phyloP scores from a whole-genome alignment of 306 rosid species.

The Corylus heterophylla region DNA sequence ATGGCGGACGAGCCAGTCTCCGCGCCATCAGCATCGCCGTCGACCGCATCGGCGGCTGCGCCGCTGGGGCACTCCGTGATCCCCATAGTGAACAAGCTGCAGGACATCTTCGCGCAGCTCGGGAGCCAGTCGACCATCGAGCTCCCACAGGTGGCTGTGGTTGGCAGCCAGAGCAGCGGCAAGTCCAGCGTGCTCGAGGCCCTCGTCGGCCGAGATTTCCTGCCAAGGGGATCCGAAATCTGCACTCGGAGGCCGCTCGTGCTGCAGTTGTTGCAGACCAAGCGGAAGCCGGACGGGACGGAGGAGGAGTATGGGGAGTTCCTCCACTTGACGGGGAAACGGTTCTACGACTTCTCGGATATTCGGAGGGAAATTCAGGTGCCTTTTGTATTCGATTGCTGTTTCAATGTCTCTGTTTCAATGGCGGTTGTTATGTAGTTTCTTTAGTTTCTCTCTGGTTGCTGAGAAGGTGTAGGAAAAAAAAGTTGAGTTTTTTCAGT shows the following conservation, averaged over 20 bases:
- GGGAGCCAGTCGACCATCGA: slow-evolving; percentile 91
- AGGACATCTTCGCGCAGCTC: slow-evolving; percentile 88
- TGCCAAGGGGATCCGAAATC: slow-evolving; percentile 89
- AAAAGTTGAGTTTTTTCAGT: too few relatives aligned
- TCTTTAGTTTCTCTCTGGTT: background rate
- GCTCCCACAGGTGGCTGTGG: slow-evolving; percentile 97
- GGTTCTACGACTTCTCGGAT: slow-evolving; percentile 73
- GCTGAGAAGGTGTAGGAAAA: background rate
- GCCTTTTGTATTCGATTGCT: background rate
- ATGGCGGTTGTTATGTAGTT: background rate
- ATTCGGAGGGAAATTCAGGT: slow-evolving; percentile 98
- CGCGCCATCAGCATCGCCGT: slow-evolving; percentile 25
- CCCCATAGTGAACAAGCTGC: slow-evolving; percentile 88
- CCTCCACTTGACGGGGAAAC: slow-evolving; percentile 79
- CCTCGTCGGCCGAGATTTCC: slow-evolving; percentile 93
- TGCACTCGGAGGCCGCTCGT: slow-evolving; percentile 94
- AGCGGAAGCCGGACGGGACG: slow-evolving; percentile 52
- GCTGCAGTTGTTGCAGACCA: slow-evolving; percentile 88
- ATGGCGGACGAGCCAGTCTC: slow-evolving; percentile 79
- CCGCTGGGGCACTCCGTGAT: slow-evolving; percentile 84
- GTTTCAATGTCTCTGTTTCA: background rate
- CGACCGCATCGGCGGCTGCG: slow-evolving; percentile 39
- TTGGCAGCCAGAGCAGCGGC: slow-evolving; percentile 98
- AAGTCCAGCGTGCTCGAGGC: slow-evolving; percentile 98
- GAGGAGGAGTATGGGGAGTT: slow-evolving; percentile 96